Evolutionary conservation across 495 filamentous ascomycete genomes (phyloP).

Genomic region (Pyrenula aspistea): DNA sequence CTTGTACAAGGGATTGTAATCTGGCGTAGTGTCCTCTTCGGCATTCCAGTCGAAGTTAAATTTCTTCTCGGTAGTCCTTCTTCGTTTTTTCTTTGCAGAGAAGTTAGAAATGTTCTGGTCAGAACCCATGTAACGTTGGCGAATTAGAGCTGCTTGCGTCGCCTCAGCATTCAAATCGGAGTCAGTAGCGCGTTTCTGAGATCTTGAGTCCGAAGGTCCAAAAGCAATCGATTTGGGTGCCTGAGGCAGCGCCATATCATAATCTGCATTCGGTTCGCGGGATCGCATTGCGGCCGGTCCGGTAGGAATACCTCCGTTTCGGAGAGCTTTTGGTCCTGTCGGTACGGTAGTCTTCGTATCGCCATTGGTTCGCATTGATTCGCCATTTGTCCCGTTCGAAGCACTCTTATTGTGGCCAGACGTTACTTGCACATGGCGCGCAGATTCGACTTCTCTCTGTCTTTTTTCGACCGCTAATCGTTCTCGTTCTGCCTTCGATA

Average conservation of each 20-base stretch:
- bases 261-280: constrained; percentile 27
- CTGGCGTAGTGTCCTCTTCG: constrained; percentile 86
- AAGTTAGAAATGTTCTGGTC: constrained; percentile 81
- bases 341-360: constrained; percentile 36
- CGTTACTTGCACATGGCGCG: constrained; percentile 27
- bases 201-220: constrained; percentile 20
- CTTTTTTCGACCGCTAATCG: constrained; percentile 75
- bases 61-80: constrained; percentile 86
- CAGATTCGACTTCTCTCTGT: constrained; percentile 70
- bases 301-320: constrained; percentile 40
- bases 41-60: constrained; percentile 99
- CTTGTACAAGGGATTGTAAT: constrained; percentile 83
- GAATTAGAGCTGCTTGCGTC: constrained; percentile 63
- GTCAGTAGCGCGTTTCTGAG: constrained; percentile 39
- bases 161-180: constrained; percentile 36
- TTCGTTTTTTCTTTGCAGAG: constrained; percentile 92
- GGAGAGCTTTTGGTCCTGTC: constrained; percentile 71
- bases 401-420: constrained; percentile 10
- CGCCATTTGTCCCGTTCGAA: constrained; percentile 14
- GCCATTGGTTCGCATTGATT: constrained; percentile 14
- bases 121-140: constrained; percentile 85
- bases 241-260: constrained; percentile 43
- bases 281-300: constrained; percentile 40
- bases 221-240: constrained; percentile 31
- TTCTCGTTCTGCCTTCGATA: constrained; percentile 83